Percentiles rank a stretch among this genome's conserved stretches.
Conservation (phyloP, 2,329 filamentous ascomycete species). For the Ophiocordyceps unilateralis region DNA sequence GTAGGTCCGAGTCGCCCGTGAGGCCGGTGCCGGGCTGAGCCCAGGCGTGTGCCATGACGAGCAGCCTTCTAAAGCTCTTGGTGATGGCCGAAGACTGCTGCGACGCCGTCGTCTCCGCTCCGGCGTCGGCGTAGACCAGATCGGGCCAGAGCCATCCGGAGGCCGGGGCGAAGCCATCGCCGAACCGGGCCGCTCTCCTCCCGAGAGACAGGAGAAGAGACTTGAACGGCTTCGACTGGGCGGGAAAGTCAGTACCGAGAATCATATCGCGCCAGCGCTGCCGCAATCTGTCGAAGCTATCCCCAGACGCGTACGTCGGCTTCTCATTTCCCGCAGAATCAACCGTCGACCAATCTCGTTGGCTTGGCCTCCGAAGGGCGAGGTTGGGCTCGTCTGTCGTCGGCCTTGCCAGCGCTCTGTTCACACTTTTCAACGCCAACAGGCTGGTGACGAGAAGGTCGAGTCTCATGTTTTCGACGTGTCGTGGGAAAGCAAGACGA, state of each 20-base stretch:
- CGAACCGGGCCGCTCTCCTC: neutral
- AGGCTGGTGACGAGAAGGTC: no score
- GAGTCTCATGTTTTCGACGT: no score
- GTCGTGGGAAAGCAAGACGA: no score
- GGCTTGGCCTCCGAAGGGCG: no score
- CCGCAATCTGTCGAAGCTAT: neutral
- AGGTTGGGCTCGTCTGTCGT: no score
- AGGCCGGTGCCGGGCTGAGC: neutral
- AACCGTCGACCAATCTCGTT: no score
- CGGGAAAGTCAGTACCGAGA: neutral
- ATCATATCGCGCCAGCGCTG: neutral
- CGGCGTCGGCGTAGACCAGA: neutral
- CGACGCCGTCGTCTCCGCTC: no score
- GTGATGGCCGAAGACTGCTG: neutral
- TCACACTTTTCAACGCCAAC: no score
- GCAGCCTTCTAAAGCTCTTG: neutral
- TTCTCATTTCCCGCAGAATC: no score
- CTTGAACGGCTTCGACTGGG: neutral
- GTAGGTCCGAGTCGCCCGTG: neutral
- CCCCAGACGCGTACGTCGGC: no score
- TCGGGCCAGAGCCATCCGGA: neutral
- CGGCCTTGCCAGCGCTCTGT: no score
- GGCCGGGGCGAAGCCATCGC: neutral
- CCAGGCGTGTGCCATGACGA: neutral
- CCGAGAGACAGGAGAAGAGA: neutral